These are phyloP conservation scores for Schizosaccharomyces lindneri DNA, from an alignment of 805 yeast species.

Conservation along the genomic window DNA sequence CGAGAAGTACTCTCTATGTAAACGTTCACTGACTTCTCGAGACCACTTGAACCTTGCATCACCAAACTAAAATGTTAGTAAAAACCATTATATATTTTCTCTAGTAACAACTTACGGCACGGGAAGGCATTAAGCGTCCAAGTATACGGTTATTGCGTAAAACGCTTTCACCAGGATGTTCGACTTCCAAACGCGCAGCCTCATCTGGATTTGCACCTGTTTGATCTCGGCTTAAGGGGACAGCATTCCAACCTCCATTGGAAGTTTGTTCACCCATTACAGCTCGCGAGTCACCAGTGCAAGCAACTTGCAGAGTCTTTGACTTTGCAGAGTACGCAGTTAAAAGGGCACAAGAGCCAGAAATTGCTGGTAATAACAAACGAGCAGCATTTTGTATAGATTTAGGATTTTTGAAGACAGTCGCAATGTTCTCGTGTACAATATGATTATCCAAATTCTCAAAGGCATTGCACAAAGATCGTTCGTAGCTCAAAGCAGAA, in stretches of 20 bases:
- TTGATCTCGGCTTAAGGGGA: slow-evolving; percentile 69
- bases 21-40: slow-evolving; percentile 37
- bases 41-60: slow-evolving; percentile 85
- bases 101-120: slow-evolving; percentile 23
- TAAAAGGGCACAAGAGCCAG: slow-evolving; percentile 82
- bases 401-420: slow-evolving; percentile 40
- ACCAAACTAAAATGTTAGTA: slow-evolving; percentile 28
- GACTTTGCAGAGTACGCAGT: slow-evolving; percentile 65
- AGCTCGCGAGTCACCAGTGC: slow-evolving; percentile 90
- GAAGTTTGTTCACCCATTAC: slow-evolving; percentile 39
- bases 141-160: slow-evolving; percentile 62
- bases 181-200: slow-evolving; percentile 53
- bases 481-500: slow-evolving; percentile 34
- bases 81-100: neutral
- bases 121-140: slow-evolving; percentile 80
- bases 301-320: slow-evolving; percentile 59
- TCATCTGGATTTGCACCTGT: slow-evolving; percentile 82
- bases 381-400: slow-evolving; percentile 39
- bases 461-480: slow-evolving; percentile 62
- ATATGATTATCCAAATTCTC: slow-evolving; percentile 64
- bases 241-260: slow-evolving; percentile 55
- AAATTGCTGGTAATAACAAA: slow-evolving; percentile 68
- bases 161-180: slow-evolving; percentile 68
- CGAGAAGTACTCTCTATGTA: slow-evolving; percentile 40
- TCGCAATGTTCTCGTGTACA: slow-evolving; percentile 47